Evolutionary conservation across 257 asterid genomes (phyloP), one percentile per base, ranked within the genome.

Genomic region (Prunella vulgaris): DNA sequence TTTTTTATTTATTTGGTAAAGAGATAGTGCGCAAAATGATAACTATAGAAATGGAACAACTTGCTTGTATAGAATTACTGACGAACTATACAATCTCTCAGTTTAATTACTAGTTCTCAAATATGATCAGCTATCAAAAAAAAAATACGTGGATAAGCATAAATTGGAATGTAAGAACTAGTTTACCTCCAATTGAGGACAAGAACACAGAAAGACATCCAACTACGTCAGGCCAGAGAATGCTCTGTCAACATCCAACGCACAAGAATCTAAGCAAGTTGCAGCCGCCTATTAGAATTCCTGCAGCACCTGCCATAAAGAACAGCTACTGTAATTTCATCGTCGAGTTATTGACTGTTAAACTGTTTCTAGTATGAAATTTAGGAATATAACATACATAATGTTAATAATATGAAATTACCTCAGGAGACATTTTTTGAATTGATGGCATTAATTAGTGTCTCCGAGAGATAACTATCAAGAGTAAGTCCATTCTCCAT

Each of bases 401-500:
- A 80, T 84, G 66, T 40, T 64, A 49, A 35, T 9, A 35, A 35
- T 13, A 9, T 48, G 15, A 35, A 64, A 70, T 42, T 77, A 74
- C 62, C 69, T 72, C 72, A 67, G 37, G 83, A 77, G 2, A 76
- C 74, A 48, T 72, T 85, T 68, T 76, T 83, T 10, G 82, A 64
- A 61, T 75, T 83, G 73, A 87, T 83, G 64, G 90, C 86, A 52
- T 77, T 79, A 25, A 87, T 81, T 64, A 94, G 92, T 70, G 82
- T 75, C 73, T 84, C 84, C 3, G 97, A 89, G 65, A 89, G 77
- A 85, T 87, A 86, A 71, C 83, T 79, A 58, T 94, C 96, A 72
- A 91, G 97, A 4, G 96, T 85, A 79, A 86, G 91, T 28, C 99
- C 99, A 79, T 82, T 87, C 80, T 82, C 96, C 97, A 94, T 89